Base-by-base conservation (phyloP, 345 rosid genomes). In the Iberis pinnata region DNA sequence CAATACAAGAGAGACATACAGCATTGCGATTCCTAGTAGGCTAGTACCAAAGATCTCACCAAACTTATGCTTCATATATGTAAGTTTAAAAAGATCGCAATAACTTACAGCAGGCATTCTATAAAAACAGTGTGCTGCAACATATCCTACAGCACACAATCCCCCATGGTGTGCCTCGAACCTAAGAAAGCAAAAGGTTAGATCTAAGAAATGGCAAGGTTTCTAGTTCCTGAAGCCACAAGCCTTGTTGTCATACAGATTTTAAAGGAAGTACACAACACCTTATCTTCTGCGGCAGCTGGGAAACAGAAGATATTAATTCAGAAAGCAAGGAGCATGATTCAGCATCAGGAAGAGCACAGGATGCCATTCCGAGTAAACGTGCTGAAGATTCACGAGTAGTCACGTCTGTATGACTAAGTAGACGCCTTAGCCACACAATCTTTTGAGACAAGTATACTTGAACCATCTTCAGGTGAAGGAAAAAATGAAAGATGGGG, bases 301-400 rank as follows among this genome's bases (percentile, higher is more conserved):
- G 75, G 42, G 73, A 69, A 58, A 80, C 53, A 17, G 75, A 67
- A 47, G 82, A 65, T 50, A 82, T 67, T 48, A 90, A 69, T 60
- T 90, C 96, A 43, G 56, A 6, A 58, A 80, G 75, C 59, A 90
- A 75, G 25, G 75, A 73, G 57, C 81, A 68, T 47, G 81, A 76
- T 56, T 73, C 73, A 19, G 76, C 5, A 38, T 63, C 52, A 12
- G 89, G 67, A 59, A 84, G 84, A 65, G 83, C 76, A 73, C 96
- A 87, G 40, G 89, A 84, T 72, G 95, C 87, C 51, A 90, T 76
- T 49, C 98, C 98, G 55, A 90, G 89, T 58, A 90, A 74, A 52
- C 95, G 95, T 20, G 95, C 87, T 12, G 73, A 80, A 60, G 92
- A 81, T 70, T 90, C 96, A 68, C 96, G 96, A 19, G 96, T 87